Evolutionary conservation across 805 yeast species (phyloP).

Genomic region (Kurtzmaniella cleridarum): DNA sequence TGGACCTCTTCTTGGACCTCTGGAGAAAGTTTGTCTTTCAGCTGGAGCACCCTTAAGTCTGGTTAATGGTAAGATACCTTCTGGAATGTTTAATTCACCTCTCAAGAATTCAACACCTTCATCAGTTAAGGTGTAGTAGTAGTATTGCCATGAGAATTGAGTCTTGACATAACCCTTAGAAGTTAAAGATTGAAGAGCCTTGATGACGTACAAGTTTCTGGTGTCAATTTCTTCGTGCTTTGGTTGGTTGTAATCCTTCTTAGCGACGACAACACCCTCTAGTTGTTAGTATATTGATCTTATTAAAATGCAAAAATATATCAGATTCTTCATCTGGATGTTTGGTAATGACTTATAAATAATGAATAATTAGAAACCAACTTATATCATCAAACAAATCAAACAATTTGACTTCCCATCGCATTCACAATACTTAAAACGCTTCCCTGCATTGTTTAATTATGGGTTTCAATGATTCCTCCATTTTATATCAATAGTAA

Average conservation of each 20-base stretch:
- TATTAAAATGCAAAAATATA: no score
- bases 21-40: slow-evolving; percentile 53
- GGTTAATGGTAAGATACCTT: slow-evolving; percentile 97
- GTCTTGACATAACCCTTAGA: slow-evolving; percentile 99
- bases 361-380: background rate
- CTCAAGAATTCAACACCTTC: slow-evolving; percentile 98
- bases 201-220: slow-evolving; percentile 95
- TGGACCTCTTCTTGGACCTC: slow-evolving; percentile 29
- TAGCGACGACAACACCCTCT: slow-evolving; percentile 99
- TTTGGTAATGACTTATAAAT: no score
- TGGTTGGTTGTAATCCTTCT: slow-evolving; percentile 97
- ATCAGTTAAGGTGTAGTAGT: slow-evolving; percentile 99
- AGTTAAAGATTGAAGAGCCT: slow-evolving; percentile 98
- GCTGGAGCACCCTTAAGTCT: slow-evolving; percentile 93
- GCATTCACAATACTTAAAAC: no score
- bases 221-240: slow-evolving; percentile 98
- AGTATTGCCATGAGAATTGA: slow-evolving; percentile 99
- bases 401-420: no score
- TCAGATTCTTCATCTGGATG: no score
- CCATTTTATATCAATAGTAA: no score
- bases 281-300: slow-evolving; percentile 17
- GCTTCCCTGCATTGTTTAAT: no score
- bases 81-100: slow-evolving; percentile 97
- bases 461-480: no score
- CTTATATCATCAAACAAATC: no score